Evolutionary conservation across 495 filamentous ascomycete species (phyloP), one percentile per base, ranked within the genome.

Genomic region (Aspergillus campestris): DNA sequence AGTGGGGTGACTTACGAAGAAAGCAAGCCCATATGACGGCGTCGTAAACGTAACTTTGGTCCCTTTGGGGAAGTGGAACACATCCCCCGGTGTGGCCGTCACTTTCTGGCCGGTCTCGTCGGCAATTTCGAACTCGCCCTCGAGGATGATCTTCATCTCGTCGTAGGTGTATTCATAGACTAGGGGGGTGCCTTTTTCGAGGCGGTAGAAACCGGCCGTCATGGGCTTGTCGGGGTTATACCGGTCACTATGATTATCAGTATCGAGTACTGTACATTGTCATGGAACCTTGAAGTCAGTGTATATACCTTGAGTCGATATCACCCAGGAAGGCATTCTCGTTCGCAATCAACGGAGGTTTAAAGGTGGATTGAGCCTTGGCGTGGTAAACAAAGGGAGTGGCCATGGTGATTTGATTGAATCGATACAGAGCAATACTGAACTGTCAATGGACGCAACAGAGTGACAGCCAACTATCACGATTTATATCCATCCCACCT

Each of bases 1-100:
- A 13, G 24, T 24, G 14, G 32, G 32, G 34, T n/a, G 49, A 68
- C 68, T 58, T 51, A 72, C 69, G 39, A 58, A 90, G 56, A 88
- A 90, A 5, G 77, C 84, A 52, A 87, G 66, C 10, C 83, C 83
- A 60, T 81, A 86, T 42, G 73, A 75, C 35, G 78, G 73, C 15
- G 83, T 88, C 15, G 73, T 80, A 48, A 89, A 89, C 1, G 83
- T 87, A 57, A 89, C 85, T 54, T 75, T 85, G 6, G 74, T 66
- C n/a, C 84, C 85, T 69, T 84, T 86, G 49, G 82, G 82, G 58
- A 88, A 84, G 54, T 83, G 82, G 53, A 89, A 86, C 42, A 88
- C 82, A 67, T 89, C 85, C 3, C 86, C 86, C 27, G 77, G 74
- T 30, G 59, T 67, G 7, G 80, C 84, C 36, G 79, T 77, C 13